These are phyloP conservation scores for Leonotis leonurus DNA, from an alignment of 257 asterid species.

Conservation along the genomic window DNA sequence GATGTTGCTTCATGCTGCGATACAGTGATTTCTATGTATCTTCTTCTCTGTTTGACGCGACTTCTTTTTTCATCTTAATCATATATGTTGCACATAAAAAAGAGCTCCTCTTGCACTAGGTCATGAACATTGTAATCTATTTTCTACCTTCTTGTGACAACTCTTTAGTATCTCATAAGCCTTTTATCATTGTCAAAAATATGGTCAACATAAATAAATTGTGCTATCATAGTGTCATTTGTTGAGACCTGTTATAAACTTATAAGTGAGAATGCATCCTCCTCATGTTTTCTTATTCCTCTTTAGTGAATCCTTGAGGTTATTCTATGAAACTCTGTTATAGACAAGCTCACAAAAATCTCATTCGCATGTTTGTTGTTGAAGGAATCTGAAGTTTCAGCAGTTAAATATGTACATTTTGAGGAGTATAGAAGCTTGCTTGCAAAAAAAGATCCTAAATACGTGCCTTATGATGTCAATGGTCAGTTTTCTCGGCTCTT, in stretches of 20 bases:
- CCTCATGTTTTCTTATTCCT: not conserved
- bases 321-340: constrained; percentile 11
- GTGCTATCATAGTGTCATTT: not conserved
- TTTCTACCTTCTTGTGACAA: not conserved
- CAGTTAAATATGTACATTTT: constrained; percentile 69
- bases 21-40: too few species aligned
- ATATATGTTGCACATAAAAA: not conserved
- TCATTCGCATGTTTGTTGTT: constrained; percentile 13
- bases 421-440: constrained; percentile 76
- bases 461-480: constrained; percentile 74
- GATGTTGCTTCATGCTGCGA: not conserved
- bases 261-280: not conserved
- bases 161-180: not conserved
- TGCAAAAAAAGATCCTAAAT: constrained; percentile 63
- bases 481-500: constrained; percentile 68
- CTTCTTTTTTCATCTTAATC: constrained; percentile 1
- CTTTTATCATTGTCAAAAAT: not conserved
- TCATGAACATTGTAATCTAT: not conserved
- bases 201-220: not conserved
- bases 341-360: constrained; percentile 13
- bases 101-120: not conserved
- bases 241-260: not conserved
- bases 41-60: too few species aligned
- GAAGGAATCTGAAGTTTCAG: constrained; percentile 98
- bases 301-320: not conserved